These are phyloP conservation scores for Hyphodiscus sp. DNA, from an alignment of 2,329 filamentous ascomycete genomes.

Conservation along the genomic window DNA sequence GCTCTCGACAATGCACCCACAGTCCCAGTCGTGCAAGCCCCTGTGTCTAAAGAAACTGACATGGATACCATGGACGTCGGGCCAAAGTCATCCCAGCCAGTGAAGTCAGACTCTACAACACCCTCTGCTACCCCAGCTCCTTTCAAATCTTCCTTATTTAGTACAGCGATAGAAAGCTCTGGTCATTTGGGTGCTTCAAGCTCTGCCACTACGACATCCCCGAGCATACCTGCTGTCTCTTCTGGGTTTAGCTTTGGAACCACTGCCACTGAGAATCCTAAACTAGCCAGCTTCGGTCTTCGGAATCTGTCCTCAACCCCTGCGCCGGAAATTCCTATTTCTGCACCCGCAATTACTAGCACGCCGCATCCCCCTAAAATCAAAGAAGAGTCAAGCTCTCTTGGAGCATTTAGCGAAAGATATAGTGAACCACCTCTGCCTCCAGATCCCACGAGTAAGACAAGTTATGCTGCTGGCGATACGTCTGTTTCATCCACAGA, in stretches of 20 bases:
- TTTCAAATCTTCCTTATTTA: conserved; percentile 17
- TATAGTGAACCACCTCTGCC: conserved; percentile 36
- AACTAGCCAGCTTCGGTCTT: conserved; percentile 14
- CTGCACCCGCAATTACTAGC: conserved; percentile 5
- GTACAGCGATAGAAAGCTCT: conserved; percentile 8
- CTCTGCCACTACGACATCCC: conserved; percentile 4
- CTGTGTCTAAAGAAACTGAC: conserved; percentile 42
- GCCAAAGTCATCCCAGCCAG: conserved; percentile 8
- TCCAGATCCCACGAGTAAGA: conserved; percentile 36
- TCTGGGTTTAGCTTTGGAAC: conserved; percentile 22
- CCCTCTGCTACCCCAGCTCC: conserved; percentile 21
- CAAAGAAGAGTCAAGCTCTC: conserved; percentile 22
- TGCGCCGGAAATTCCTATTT: not conserved
- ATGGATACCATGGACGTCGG: conserved; percentile 36
- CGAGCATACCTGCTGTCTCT: conserved; percentile 8
- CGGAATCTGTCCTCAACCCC: conserved; percentile 7
- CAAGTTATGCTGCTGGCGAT: conserved; percentile 30
- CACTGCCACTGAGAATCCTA: conserved; percentile 8
- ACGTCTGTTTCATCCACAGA: conserved; percentile 37
- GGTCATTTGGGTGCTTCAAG: conserved; percentile 16
- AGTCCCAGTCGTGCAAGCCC: conserved; percentile 15
- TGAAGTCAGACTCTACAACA: conserved; percentile 17
- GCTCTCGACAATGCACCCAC: conserved; percentile 45
- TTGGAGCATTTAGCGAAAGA: conserved; percentile 13
- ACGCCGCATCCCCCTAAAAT: conserved; percentile 19